Evolutionary conservation across 106 monocot species (phyloP), one percentile per base, ranked within the genome.

Genomic region (Agapanthus africanus): DNA sequence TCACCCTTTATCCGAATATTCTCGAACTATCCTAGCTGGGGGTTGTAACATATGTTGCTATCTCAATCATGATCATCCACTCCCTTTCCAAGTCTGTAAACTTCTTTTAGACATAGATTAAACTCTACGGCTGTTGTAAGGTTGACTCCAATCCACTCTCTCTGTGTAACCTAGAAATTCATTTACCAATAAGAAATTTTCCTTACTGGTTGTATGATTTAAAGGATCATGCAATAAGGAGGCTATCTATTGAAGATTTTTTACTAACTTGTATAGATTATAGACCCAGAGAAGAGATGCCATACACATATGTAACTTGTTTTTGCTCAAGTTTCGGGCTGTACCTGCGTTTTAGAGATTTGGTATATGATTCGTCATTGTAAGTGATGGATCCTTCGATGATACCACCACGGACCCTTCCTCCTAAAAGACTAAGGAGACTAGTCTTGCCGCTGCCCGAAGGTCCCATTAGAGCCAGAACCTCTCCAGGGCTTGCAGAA

Each of bases 401-500:
- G 3, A 61, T 67, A 41, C 65, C 74, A 63, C 75, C 64, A 35
- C 37, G 71, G 11, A 78, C 77, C 57, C 90, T 86, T 71, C 93
- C 90, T 11, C 89, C 82, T 21, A 93, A 78, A 51, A 88, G 83
- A 74, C 76, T 86, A 30, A 93, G 85, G n/a, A 88, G 83, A 46
- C 78, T 88, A 7, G 88, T 93, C 34, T 93, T 93, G 22, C 92
- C 92, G 63, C 92, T 79, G n/a, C 92, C 92, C 3, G 92, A 93
- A 27, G 92, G 85, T 33, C 92, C 92, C 92, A 93, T 85, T 19
- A 93, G 71, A 57, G 88, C 92, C 40, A 93, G 44, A 40, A 93
- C 79, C 60, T 93, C 92, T 18, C 92, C 85, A 40, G 88, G 88
- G 42, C 83, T 81, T n/a, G 75, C 92, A n/a, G 82, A 83, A 57